Base-by-base conservation (phyloP, 2,329 filamentous ascomycete genomes). In the Claviceps pazoutovae region DNA sequence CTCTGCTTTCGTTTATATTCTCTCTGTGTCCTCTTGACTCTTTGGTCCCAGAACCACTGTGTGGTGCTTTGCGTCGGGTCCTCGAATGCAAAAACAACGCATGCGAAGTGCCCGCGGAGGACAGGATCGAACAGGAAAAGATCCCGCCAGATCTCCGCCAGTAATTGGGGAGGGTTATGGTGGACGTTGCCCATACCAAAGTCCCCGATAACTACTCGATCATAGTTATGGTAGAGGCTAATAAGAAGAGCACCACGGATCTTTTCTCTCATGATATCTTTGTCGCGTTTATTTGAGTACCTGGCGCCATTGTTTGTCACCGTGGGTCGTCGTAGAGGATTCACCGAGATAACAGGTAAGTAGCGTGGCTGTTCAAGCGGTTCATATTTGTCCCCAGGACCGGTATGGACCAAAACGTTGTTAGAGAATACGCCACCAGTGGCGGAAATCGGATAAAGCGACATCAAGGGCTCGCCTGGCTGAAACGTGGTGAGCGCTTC, bases 211-310 rank as follows among this genome's bases (percentile, higher is more conserved):
- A 80, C 77, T 19, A 84, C 70, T 53, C 74, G 72, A 43, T 71
- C 67, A 60, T 80, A 79, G 53, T 71, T 70, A 58, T 79, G 74
- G 59, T 74, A 78, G n/a, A 76, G 77, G 56, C 84, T 86, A 56
- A 88, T 86, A 46, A 80, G 76, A 17, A 89, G 75, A 2, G 84
- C 81, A 1, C 80, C 78, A 21, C 80, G 78, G 64, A 89, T 82
- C 67, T 88, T 88, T 59, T 84, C 81, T 59, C 75, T 76, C 68
- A 87, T 84, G 63, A 88, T 73, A 57, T 85, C 80, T 55, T 77
- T 78, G 66, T 89, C 86, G 59, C 82, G 74, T 3, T 74, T 71
- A 65, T 89, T 89, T 0, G 83, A 84, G 66, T 88, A 89, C 56
- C 78, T 79, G 55, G 72, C 73, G n/a, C 80, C 82, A 48, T 74